Evolutionary conservation across 2,329 filamentous ascomycete genomes (phyloP).

Genomic region (Fusarium sp.): DNA sequence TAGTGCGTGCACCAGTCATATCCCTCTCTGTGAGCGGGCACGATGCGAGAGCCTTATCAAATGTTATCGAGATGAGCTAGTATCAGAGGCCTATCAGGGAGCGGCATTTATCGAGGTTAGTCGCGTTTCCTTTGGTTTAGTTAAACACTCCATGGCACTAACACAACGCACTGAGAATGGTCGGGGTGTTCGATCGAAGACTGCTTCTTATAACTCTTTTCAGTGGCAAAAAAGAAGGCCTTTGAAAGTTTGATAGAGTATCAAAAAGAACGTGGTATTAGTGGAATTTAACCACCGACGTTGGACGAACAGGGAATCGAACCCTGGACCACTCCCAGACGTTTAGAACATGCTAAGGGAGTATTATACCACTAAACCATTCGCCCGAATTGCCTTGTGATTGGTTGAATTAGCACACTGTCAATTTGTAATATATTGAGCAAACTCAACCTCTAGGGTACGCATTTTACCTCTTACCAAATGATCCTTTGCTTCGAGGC

Average conservation of each 20-base stretch:
- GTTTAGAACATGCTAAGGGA: constrained; percentile 27
- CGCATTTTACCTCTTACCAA: too few relatives aligned
- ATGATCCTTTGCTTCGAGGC: too few relatives aligned
- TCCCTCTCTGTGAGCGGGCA: background rate
- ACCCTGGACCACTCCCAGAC: constrained; percentile 37
- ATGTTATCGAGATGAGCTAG: too few relatives aligned
- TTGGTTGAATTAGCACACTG: background rate
- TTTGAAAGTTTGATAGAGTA: background rate
- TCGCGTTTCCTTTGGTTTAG: too few relatives aligned
- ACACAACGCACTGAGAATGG: too few relatives aligned
- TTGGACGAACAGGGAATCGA: constrained; percentile 39
- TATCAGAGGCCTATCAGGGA: too few relatives aligned
- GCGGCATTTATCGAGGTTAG: too few relatives aligned
- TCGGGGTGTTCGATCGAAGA: too few relatives aligned
- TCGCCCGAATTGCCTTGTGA: constrained; percentile 12
- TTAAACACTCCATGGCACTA: background rate
- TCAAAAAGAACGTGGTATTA: constrained; percentile 1
- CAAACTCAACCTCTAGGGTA: too few relatives aligned
- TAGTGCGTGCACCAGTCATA: too few relatives aligned
- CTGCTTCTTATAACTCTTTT: too few relatives aligned
- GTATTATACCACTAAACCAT: constrained; percentile 41
- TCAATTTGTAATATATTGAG: background rate
- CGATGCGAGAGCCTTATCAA: background rate
- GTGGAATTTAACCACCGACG: constrained; percentile 5
- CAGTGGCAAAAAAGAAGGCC: background rate